Base-by-base conservation (phyloP, 148 eudicot species). In the Gaultheria prostrata region DNA sequence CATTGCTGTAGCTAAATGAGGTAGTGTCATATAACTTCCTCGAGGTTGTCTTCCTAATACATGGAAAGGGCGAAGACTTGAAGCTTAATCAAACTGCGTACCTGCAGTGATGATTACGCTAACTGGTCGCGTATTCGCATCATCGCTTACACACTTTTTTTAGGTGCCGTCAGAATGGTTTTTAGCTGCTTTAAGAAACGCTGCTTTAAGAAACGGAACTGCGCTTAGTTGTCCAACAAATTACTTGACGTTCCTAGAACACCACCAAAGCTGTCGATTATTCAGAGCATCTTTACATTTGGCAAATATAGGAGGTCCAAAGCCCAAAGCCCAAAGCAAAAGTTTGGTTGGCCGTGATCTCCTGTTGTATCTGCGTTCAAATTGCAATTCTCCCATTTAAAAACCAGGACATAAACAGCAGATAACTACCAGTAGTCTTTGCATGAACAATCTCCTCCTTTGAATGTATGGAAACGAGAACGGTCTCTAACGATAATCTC, bases 401-500 rank as follows among this genome's bases (percentile, higher is more conserved):
- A 32, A 17, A 30, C 28, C 59, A 39, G n/a, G 50, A 70, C 43
- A 51, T 50, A 35, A 70, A 50, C 28, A 53, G 35, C 32, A 59
- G 49, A 72, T 30, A 67, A 56, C 85, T 91, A 87, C 93, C 91
- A 88, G 43, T 87, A 88, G 82, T 89, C 92, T 76, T 88, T 89
- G 87, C 89, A 89, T 24, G 93, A 91, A 87, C 91, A 89, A 32
- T 61, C 87, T 70, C 93, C 91, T 45, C 69, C 86, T 79, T 72
- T 87, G 65, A 89, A 89, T 53, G 85, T 83, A 81, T 89, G 92
- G 86, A 89, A 91, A 51, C 89, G 89, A 61, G 89, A 91, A 39
- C 92, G 90, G 53, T 91, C 93, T 83, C 92, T 85, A 28, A 89
- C 91, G 84, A 91, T 79, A 59, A 91, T 91, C 71, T 91, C 89